Conservation (phyloP, 2,329 filamentous ascomycete genomes). For the Colletotrichum tropicale region DNA sequence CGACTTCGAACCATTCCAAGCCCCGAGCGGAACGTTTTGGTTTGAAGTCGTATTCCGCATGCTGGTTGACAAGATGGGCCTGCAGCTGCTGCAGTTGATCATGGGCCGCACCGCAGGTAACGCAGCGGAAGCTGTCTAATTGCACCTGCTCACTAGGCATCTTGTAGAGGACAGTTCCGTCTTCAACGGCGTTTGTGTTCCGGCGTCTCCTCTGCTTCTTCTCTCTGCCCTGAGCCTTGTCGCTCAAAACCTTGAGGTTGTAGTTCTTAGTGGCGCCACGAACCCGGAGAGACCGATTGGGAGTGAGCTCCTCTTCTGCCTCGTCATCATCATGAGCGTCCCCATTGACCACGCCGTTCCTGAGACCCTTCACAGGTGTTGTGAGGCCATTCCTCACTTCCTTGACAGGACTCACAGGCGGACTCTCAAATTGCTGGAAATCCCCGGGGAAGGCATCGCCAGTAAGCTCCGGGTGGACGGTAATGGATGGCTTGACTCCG, state of each 20-base stretch:
- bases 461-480: conserved; percentile 28
- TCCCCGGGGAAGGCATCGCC: neutral
- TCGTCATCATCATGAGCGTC: conserved; percentile 46
- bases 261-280: conserved; percentile 56
- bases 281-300: conserved; percentile 54
- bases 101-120: conserved; percentile 54
- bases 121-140: conserved; percentile 55
- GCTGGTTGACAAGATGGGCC: conserved; percentile 49
- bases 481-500: conserved; percentile 49
- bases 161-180: conserved; percentile 51
- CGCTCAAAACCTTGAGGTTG: conserved; percentile 64
- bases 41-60: conserved; percentile 50
- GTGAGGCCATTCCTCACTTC: neutral
- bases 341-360: conserved; percentile 22
- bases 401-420: neutral
- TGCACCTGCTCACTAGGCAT: conserved; percentile 48
- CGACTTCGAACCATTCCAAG: conserved; percentile 42
- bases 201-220: conserved; percentile 45
- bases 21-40: conserved; percentile 36
- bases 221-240: conserved; percentile 59
- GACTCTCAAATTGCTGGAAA: neutral
- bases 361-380: conserved; percentile 1
- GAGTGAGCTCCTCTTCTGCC: conserved; percentile 51
- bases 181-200: conserved; percentile 28
- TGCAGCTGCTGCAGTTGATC: conserved; percentile 52